Percentiles rank a stretch among this genome's conserved stretches.
phyloP scores from a whole-genome alignment of 306 rosid species.

The Prunus davidiana region DNA sequence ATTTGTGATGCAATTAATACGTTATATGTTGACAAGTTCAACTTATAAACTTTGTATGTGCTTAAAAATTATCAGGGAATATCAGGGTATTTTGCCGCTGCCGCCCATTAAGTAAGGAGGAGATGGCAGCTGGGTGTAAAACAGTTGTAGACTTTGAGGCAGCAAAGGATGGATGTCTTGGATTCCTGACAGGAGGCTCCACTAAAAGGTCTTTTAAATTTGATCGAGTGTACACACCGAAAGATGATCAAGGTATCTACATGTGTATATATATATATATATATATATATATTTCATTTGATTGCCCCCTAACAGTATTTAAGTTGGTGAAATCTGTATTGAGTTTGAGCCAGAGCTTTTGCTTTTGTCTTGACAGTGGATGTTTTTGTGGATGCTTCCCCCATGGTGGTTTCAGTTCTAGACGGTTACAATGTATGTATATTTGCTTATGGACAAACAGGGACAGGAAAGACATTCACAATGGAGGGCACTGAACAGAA shows the following conservation, averaged over 20 bases:
- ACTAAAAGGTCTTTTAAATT: conserved; percentile 67
- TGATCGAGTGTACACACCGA: conserved; percentile 81
- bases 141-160: conserved; percentile 74
- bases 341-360: conserved; percentile 10
- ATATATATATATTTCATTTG: conserved; percentile 11
- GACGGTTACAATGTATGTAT: conserved; percentile 90
- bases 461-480: conserved; percentile 90
- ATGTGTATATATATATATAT: neutral
- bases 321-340: neutral
- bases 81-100: conserved; percentile 91
- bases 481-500: conserved; percentile 85
- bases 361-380: conserved; percentile 58
- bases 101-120: conserved; percentile 74
- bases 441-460: conserved; percentile 94
- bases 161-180: conserved; percentile 82
- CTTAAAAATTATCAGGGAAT: conserved; percentile 50
- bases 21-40: conserved; percentile 8
- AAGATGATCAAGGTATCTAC: conserved; percentile 68
- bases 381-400: conserved; percentile 76
- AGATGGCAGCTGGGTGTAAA: conserved; percentile 53
- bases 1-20: neutral
- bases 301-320: neutral
- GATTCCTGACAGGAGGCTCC: conserved; percentile 51
- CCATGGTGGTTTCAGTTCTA: conserved; percentile 76
- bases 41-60: neutral